Base-by-base conservation (phyloP, 176 grass and related monocot species). In the Rhynchospora tenuis region DNA sequence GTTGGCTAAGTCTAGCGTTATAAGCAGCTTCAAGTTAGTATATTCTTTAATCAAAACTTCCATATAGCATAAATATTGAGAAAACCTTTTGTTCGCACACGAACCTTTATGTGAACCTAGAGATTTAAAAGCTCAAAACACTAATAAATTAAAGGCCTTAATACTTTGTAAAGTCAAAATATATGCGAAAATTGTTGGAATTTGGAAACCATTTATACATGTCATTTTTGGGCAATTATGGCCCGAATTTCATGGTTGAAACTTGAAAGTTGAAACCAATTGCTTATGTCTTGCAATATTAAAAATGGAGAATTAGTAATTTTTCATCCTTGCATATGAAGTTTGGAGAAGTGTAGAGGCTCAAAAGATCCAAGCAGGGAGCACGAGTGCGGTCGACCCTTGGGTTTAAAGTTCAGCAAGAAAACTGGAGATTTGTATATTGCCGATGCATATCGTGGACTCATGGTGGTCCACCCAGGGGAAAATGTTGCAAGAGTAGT, bases 321-420 rank as follows among this genome's bases (percentile, higher is more conserved):
- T 56, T 6, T 28, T 3, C 1, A 3, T 76, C 54, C 10, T 66
- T 23, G n/a, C 17, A 52, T 44, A 66, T 29, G 24, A 67, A 98
- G 96, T 63, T 48, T 91, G 82, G 84, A 87, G 1, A 87, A 58
- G 9, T 95, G 93, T 85, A 86, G 89, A 56, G 93, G 93, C 7
- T 93, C 89, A 0, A 75, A 78, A 23, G 88, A 95, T 61, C 83
- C 86, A 1, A 64, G 42, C 9, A 60, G 27, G 15, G 95, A 98
- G 84, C 87, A 91, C 50, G 82, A 86, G 48, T 98, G 95, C n/a
- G 95, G 92, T 15, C 89, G 95, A 1, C 95, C 95, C 22, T 45
- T 94, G 63, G 95, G 90, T 43, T 73, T 94, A 54, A 86, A 90
- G 74, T 94, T 94, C 58, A 87, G 83, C 51, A 61, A 59, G 7